Evolutionary conservation across 2,329 filamentous ascomycete species (phyloP).

Genomic region (Teratosphaeria destructans): DNA sequence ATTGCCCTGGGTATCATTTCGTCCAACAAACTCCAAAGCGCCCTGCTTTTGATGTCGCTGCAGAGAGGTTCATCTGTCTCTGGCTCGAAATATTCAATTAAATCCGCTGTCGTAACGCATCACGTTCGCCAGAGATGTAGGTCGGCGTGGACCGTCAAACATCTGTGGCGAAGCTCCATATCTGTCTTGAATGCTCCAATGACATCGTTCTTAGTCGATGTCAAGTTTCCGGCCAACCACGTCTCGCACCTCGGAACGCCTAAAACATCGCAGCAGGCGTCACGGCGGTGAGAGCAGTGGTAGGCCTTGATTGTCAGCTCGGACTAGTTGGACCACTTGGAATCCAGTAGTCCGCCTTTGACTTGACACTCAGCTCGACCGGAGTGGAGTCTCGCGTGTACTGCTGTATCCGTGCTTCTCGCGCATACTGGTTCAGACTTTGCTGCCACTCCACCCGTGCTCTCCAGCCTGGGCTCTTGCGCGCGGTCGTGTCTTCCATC

Average conservation of each 20-base stretch:
- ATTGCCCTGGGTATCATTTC: no score
- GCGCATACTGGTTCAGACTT: conserved; percentile 3
- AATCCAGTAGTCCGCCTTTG: not conserved
- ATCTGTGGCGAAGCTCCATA: no score
- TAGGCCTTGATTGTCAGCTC: not conserved
- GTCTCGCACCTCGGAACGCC: not conserved
- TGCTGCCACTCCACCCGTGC: conserved; percentile 22
- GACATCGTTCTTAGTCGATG: no score
- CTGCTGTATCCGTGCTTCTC: not conserved
- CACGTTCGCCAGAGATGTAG: no score
- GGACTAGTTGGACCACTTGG: not conserved
- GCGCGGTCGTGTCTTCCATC: conserved; percentile 39
- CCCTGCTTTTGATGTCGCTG: no score
- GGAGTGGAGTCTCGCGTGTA: not conserved
- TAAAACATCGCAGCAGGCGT: not conserved
- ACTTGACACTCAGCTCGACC: not conserved
- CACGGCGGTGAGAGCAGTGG: not conserved
- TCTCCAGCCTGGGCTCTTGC: conserved; percentile 24
- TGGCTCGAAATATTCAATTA: no score
- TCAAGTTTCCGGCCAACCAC: not conserved
- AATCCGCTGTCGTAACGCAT: no score
- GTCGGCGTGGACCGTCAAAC: no score
- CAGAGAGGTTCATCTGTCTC: no score
- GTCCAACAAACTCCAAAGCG: no score
- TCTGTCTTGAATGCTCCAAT: not conserved